Evolutionary conservation across 805 yeast species (phyloP), one percentile per base, ranked within the genome.

Genomic region (Hanseniaspora nectarophila): DNA sequence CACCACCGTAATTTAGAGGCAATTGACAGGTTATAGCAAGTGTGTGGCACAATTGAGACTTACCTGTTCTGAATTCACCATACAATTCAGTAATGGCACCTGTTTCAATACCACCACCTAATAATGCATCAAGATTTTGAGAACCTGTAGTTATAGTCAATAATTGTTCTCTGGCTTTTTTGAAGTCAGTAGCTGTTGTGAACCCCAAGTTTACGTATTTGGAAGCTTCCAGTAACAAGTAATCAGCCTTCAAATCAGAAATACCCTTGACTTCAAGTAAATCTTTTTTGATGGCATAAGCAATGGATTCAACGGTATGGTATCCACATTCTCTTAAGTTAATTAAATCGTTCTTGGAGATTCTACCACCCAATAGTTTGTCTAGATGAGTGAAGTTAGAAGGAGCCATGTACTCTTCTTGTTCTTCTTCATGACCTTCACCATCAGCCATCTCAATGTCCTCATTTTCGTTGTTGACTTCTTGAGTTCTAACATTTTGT

Each of bases 31-130:
- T 90, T 6, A 92, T 95, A 0, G 97, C 95, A 53, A 92, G 73
- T 1, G 97, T 92, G 65, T 92, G 98, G 67, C 98, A 92, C 44
- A 92, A 70, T 70, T 92, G 98, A 4, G 97, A 87, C 65, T 92
- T 92, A 43, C 98, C 98, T 2, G 98, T 92, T 70, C 97, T 79
- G 66, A 89, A 92, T 67, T 92, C 98, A 34, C 98, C 98, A 70
- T 86, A 92, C 8, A 90, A 77, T 68, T 92, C 98, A 1, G 98
- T 92, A 57, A 92, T 83, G 2, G 95, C 85, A 2, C 98, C 98
- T 0, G 98, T 92, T 66, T 92, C 98, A 48, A 92, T 77, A 39
- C 98, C 98, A 51, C 98, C 98, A 9, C 97, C 97, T 37, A 92
- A 71, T 47, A 92, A 71, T 1, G 95, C 87, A 65, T 92, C 98